Conservation (phyloP, 2,329 filamentous ascomycete genomes). For the Colletotrichum acutatum region DNA sequence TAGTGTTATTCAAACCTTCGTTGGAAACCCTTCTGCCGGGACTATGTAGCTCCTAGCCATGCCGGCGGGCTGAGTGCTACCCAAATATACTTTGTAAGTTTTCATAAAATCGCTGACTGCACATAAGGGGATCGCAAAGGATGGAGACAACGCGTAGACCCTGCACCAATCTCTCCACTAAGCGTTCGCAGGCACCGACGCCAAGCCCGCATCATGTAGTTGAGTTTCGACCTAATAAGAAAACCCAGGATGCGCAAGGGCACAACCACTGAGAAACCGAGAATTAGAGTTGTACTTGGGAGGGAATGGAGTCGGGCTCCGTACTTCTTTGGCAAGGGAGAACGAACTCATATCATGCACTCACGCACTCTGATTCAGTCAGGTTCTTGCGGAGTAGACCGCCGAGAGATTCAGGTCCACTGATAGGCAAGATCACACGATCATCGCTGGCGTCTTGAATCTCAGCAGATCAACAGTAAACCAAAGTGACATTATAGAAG, state of each 20-base stretch:
- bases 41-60: no score
- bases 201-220: not conserved
- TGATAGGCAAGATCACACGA: not conserved
- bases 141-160: not conserved
- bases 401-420: not conserved
- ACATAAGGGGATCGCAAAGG: not conserved
- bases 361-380: not conserved
- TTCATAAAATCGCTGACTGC: not conserved
- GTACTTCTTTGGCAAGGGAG: no score
- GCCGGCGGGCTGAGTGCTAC: no score
- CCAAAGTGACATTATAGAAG: not conserved
- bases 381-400: not conserved
- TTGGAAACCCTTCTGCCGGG: no score
- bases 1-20: no score
- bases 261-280: not conserved
- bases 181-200: not conserved
- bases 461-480: no score
- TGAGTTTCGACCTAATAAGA: not conserved
- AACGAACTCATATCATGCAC: no score
- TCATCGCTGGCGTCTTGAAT: not conserved
- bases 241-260: not conserved
- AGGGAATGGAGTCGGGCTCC: not conserved
- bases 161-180: not conserved
- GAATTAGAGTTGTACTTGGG: not conserved
- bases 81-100: not conserved